Base-by-base conservation (phyloP, 2,329 filamentous ascomycete species). In the Fusarium sp. region DNA sequence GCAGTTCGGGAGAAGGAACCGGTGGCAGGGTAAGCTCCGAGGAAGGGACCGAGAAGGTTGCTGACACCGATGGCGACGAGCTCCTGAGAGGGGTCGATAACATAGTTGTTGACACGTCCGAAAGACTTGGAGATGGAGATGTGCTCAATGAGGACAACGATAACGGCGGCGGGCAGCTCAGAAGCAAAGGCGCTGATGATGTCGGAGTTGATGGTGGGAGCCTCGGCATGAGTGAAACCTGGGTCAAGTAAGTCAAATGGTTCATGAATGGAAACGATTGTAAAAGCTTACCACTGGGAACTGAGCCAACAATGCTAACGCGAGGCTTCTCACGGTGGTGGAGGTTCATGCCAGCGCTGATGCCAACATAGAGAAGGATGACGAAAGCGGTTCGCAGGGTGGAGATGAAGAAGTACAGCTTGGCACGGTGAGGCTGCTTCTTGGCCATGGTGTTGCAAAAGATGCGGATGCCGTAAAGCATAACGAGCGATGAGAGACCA, bases 1-100 rank as follows among this genome's bases (percentile, higher is more conserved):
- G 92, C 93, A 22, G 92, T 96, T 60, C 92, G 87, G 7, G 91
- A 94, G 81, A 97, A 97, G 3, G 92, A 96, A 6, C 92, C 93
- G 10, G 92, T 97, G 0, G 91, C 91, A 5, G 92, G 91, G 69
- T 96, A 97, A 2, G 83, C 92, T 47, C 92, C 91, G 2, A 94
- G 80, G 80, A 95, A 94, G 9, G 91, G 88, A 15, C 88, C 90
- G 9, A 93, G 82, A 31, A 93, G 77, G 72, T 93, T 93, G 34
- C 85, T 86, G 3, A 92, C 84, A 63, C 90, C 90, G 67, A 93
- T 91, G 32, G 89, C 90, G 26, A 93, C 88, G 46, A 93, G 79
- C 72, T 93, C 90, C 73, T 93, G 91, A 2, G 90, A 92, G 1
- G 91, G 91, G 64, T 93, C 84, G 72, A 93, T 92, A 43, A 85